Conservation (phyloP, 2,329 filamentous ascomycete species). For the Diplodia corticola region DNA sequence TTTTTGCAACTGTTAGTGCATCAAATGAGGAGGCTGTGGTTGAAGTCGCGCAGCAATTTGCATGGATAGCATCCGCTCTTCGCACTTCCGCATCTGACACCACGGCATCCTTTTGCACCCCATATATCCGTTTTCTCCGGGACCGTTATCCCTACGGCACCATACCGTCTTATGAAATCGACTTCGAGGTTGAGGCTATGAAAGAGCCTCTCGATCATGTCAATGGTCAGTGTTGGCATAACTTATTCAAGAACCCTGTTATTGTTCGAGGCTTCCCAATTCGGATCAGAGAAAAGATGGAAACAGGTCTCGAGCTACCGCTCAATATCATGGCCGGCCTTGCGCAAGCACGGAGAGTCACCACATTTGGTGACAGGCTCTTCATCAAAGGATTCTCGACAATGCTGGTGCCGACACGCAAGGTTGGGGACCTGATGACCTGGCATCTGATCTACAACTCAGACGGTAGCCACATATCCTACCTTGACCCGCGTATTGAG, state of each 20-base stretch:
- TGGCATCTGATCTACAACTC: constrained; percentile 36
- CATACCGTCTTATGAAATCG: too few species aligned
- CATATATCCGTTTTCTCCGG: too few species aligned
- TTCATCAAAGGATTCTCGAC: constrained; percentile 41
- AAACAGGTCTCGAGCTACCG: constrained; percentile 36
- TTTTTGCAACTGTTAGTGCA: too few species aligned
- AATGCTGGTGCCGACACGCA: constrained; percentile 33
- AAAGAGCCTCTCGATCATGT: too few species aligned
- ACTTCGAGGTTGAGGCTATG: too few species aligned
- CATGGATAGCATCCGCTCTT: too few species aligned
- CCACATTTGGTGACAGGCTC: constrained; percentile 30
- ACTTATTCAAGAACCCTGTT: constrained; percentile 22
- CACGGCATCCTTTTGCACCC: too few species aligned
- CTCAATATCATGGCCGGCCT: constrained; percentile 33
- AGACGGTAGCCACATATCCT: neutral
- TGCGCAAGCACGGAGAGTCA: constrained; percentile 25
- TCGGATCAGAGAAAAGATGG: neutral
- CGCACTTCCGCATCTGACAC: too few species aligned
- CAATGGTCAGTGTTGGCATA: constrained; percentile 24
- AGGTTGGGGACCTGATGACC: constrained; percentile 26
- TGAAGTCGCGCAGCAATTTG: too few species aligned
- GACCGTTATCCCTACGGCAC: too few species aligned
- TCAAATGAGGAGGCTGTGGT: too few species aligned
- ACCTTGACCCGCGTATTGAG: too few species aligned
- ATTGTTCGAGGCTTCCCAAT: constrained; percentile 23